Percentiles rank a stretch among this genome's conserved stretches.
phyloP scores from a whole-genome alignment of 805 yeast genomes.

The Candida nonsorbophila region DNA sequence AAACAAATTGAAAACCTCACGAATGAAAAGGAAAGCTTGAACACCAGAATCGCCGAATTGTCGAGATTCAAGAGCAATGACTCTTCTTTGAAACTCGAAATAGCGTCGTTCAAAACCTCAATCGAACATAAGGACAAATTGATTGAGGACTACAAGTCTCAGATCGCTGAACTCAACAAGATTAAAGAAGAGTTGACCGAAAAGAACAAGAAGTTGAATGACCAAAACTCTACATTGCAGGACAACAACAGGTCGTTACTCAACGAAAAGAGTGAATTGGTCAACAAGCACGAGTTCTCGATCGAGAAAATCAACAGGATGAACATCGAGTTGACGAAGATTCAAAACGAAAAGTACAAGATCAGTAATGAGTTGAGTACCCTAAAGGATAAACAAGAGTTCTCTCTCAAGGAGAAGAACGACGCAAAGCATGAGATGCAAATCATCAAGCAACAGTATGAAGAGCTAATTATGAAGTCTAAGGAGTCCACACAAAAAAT shows the following conservation, averaged over 20 bases:
- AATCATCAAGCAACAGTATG: conserved; percentile 58
- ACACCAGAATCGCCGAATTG: conserved; percentile 24
- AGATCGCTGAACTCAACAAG: conserved; percentile 30
- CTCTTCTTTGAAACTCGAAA: conserved; percentile 43
- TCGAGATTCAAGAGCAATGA: conserved; percentile 29
- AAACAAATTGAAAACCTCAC: conserved; percentile 20
- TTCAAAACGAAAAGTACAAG: conserved; percentile 39
- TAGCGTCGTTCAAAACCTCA: conserved; percentile 41
- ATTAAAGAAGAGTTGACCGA: conserved; percentile 36
- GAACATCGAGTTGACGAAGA: conserved; percentile 32
- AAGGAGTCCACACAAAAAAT: conserved; percentile 58
- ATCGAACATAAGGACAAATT: conserved; percentile 41
- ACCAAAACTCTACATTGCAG: conserved; percentile 33
- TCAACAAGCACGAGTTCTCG: conserved; percentile 38
- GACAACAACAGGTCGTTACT: conserved; percentile 25
- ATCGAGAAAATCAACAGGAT: conserved; percentile 23
- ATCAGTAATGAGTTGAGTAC: conserved; percentile 35
- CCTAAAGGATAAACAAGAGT: conserved; percentile 30
- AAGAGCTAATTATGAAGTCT: conserved; percentile 62
- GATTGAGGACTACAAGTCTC: conserved; percentile 30
- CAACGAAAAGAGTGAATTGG: conserved; percentile 35
- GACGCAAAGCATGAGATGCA: conserved; percentile 36
- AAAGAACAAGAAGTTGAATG: conserved; percentile 29
- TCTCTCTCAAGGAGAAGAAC: conserved; percentile 24
- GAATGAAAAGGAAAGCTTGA: conserved; percentile 36